A percentile compares a stretch with the other conserved stretches of the same genome.
Conservation (phyloP, 176 grass and related monocot genomes). For the Hsuehochloa calcarea region DNA sequence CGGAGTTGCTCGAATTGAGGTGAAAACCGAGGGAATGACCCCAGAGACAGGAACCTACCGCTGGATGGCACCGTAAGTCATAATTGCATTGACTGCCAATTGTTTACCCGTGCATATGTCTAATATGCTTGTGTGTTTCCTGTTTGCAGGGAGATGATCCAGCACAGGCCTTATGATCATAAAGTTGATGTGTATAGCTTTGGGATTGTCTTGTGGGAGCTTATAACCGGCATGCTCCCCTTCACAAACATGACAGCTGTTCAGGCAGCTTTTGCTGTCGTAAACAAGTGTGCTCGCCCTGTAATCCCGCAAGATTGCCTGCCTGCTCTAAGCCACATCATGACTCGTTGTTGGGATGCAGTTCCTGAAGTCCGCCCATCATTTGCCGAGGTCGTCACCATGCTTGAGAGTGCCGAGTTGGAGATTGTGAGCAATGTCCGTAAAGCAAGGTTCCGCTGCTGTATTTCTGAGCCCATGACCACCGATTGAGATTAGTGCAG, state of each 20-base stretch:
- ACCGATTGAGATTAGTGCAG: slow-evolving; percentile 45
- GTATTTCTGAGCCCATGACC: slow-evolving; percentile 67
- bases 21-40: slow-evolving; percentile 74
- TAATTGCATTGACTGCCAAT: background rate
- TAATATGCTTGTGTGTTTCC: slow-evolving; percentile 2
- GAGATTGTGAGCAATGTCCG: slow-evolving; percentile 61
- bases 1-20: slow-evolving; percentile 80
- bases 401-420: slow-evolving; percentile 61
- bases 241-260: slow-evolving; percentile 83
- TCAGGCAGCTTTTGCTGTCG: slow-evolving; percentile 74
- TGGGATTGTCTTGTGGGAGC: slow-evolving; percentile 78
- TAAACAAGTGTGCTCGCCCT: slow-evolving; percentile 57
- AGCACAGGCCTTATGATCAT: slow-evolving; percentile 78
- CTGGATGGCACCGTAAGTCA: slow-evolving; percentile 88
- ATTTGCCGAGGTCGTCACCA: slow-evolving; percentile 59
- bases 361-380: slow-evolving; percentile 57
- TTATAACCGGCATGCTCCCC: slow-evolving; percentile 64
- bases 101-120: background rate
- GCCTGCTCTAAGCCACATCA: slow-evolving; percentile 54
- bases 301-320: slow-evolving; percentile 57
- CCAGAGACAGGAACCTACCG: slow-evolving; percentile 79
- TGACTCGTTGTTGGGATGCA: slow-evolving; percentile 72
- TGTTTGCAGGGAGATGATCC: slow-evolving; percentile 70
- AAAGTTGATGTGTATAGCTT: slow-evolving; percentile 86
- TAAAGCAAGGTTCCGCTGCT: slow-evolving; percentile 76